Conservation (phyloP, 805 yeast genomes). For the Ogataea nitratoaversa region DNA sequence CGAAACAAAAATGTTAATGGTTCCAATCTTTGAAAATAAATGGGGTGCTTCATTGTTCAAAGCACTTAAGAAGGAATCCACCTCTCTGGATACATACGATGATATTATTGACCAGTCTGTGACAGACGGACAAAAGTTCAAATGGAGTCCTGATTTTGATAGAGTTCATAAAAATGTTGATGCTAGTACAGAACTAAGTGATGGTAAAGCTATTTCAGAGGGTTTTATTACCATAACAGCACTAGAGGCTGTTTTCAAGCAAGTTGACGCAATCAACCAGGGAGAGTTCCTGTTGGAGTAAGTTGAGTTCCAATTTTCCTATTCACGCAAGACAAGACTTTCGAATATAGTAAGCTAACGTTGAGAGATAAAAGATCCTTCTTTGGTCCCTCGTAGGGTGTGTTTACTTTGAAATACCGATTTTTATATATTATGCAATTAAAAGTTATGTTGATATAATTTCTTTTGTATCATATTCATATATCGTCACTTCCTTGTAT, state of each 20-base stretch:
- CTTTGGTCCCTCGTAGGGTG: not conserved
- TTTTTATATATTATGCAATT: not conserved
- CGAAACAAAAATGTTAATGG: slow-evolving; percentile 58
- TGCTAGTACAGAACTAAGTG: slow-evolving; percentile 45
- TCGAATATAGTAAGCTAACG: too few species aligned
- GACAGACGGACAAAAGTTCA: slow-evolving; percentile 45
- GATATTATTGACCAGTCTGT: slow-evolving; percentile 49
- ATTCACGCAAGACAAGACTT: too few species aligned
- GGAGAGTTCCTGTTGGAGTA: slow-evolving; percentile 59
- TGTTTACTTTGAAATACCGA: not conserved
- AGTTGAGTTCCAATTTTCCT: too few species aligned
- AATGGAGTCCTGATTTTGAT: slow-evolving; percentile 83
- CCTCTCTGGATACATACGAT: slow-evolving; percentile 14
- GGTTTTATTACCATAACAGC: slow-evolving; percentile 68
- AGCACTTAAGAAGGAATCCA: slow-evolving; percentile 4
- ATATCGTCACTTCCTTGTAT: not conserved
- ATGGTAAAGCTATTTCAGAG: slow-evolving; percentile 64
- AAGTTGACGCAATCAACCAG: slow-evolving; percentile 38
- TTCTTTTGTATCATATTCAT: not conserved
- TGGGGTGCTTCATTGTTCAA: slow-evolving; percentile 50
- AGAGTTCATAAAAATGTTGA: slow-evolving; percentile 53
- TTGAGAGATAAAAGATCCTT: too few species aligned
- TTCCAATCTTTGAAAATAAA: slow-evolving; percentile 75
- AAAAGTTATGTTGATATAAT: not conserved
- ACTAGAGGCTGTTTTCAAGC: slow-evolving; percentile 65